Percentiles rank a stretch among this genome's conserved stretches.
phyloP scores from a whole-genome alignment of 306 rosid species.

The Myrica gale region DNA sequence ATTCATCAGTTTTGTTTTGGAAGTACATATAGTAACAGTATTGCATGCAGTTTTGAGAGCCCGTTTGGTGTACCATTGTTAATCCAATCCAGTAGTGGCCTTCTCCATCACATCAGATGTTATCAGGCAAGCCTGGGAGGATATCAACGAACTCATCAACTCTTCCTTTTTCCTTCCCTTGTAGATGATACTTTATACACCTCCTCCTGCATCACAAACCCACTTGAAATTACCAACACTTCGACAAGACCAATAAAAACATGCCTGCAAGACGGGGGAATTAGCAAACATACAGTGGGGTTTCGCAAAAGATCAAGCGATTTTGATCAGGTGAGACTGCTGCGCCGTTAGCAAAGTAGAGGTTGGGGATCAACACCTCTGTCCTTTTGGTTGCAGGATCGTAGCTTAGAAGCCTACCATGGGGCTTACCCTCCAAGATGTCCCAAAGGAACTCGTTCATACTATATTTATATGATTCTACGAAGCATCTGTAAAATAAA shows the following conservation, averaged over 20 bases:
- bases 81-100: constrained; percentile 61
- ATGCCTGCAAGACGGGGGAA: not conserved
- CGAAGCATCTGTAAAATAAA: constrained; percentile 74
- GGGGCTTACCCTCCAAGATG: constrained; percentile 49
- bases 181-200: constrained; percentile 51
- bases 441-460: constrained; percentile 26
- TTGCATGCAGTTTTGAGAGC: not conserved
- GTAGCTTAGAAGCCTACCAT: constrained; percentile 65
- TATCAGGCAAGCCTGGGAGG: constrained; percentile 63
- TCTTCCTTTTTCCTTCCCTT: constrained; percentile 55
- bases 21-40: not conserved
- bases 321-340: constrained; percentile 58
- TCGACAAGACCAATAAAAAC: constrained; percentile 25
- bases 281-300: constrained; percentile 16
- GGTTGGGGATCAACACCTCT: constrained; percentile 39
- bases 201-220: constrained; percentile 38
- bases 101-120: constrained; percentile 62
- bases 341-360: constrained; percentile 66
- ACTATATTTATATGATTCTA: constrained; percentile 42
- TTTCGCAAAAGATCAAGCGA: constrained; percentile 37
- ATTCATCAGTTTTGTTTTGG: not conserved
- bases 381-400: constrained; percentile 51
- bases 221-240: constrained; percentile 5
- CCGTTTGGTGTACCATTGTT: constrained; percentile 20
- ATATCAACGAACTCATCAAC: constrained; percentile 40